Evolutionary conservation across 495 filamentous ascomycete species (phyloP).

Genomic region (Parmelia sp.): DNA sequence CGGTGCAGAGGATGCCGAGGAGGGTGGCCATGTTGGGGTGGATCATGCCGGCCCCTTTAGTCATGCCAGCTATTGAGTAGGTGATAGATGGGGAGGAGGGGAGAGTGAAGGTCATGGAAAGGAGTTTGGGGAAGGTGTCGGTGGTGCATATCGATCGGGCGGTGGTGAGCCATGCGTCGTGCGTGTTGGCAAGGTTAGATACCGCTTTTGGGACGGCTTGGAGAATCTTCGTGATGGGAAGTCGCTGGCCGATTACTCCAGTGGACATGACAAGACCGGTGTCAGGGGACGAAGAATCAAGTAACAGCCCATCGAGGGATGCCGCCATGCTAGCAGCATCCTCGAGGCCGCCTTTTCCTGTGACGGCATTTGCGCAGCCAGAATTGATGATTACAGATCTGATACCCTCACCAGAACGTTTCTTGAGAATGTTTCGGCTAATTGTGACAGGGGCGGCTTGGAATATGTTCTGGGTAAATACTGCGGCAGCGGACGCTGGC

Average conservation of each 20-base stretch:
- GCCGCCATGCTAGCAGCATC: constrained; percentile 78
- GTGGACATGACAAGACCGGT: constrained; percentile 94
- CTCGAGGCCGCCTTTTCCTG: constrained; percentile 82
- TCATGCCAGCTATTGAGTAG: constrained; percentile 89
- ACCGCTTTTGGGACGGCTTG: constrained; percentile 71
- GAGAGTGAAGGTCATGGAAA: constrained; percentile 75
- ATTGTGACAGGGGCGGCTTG: constrained; percentile 91
- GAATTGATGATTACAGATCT: constrained; percentile 86
- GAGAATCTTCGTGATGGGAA: constrained; percentile 89
- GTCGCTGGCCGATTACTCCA: constrained; percentile 90
- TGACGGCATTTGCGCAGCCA: constrained; percentile 96
- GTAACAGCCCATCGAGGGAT: constrained; percentile 61
- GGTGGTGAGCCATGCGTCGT: constrained; percentile 73
- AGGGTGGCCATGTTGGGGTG: constrained; percentile 99
- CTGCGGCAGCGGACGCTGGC: constrained; percentile 86
- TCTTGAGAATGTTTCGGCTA: constrained; percentile 61
- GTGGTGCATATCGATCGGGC: constrained; percentile 97
- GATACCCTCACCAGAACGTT: constrained; percentile 61
- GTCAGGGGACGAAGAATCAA: constrained; percentile 25
- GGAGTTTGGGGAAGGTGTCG: constrained; percentile 96
- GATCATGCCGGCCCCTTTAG: constrained; percentile 99
- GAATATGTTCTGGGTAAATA: constrained; percentile 98
- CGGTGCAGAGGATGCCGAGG: constrained; percentile 87
- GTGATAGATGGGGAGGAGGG: constrained; percentile 68
- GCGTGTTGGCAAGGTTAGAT: constrained; percentile 58